Evolutionary conservation across 139 green algal genomes (phyloP).

Genomic region (Penium margaritaceum): DNA sequence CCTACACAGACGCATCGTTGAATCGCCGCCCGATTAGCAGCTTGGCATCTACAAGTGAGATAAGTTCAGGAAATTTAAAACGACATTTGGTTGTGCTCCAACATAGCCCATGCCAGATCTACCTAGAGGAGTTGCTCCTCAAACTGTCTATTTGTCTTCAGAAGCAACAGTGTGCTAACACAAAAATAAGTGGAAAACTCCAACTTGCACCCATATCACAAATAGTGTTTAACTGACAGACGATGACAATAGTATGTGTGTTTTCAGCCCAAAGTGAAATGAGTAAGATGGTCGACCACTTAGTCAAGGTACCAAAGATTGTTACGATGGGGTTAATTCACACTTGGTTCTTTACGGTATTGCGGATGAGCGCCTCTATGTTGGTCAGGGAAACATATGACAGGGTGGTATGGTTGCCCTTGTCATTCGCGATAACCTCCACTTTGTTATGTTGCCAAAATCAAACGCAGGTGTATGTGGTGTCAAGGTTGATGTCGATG

Average conservation of each 20-base stretch:
- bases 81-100: too few relatives aligned
- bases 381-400: slow-evolving; percentile 83
- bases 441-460: slow-evolving; percentile 76
- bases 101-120: too few relatives aligned
- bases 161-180: too few relatives aligned
- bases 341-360: slow-evolving; percentile 82
- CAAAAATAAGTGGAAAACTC: too few relatives aligned
- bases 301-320: neutral
- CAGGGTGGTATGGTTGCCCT: slow-evolving; percentile 79
- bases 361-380: neutral
- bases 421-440: slow-evolving; percentile 70
- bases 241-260: too few relatives aligned
- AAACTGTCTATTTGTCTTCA: too few relatives aligned
- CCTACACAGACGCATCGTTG: slow-evolving; percentile 73
- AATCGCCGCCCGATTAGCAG: slow-evolving; percentile 88
- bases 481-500: slow-evolving; percentile 51
- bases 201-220: too few relatives aligned
- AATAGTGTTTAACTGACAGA: too few relatives aligned
- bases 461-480: slow-evolving; percentile 59
- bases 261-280: too few relatives aligned
- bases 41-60: too few relatives aligned
- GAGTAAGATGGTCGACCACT: slow-evolving; percentile 73
- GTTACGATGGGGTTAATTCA: slow-evolving; percentile 1
- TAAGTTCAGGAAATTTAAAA: too few relatives aligned
- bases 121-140: too few relatives aligned